Base-by-base conservation (phyloP, 2,329 filamentous ascomycete genomes). In the Clarireedia hainanense region DNA sequence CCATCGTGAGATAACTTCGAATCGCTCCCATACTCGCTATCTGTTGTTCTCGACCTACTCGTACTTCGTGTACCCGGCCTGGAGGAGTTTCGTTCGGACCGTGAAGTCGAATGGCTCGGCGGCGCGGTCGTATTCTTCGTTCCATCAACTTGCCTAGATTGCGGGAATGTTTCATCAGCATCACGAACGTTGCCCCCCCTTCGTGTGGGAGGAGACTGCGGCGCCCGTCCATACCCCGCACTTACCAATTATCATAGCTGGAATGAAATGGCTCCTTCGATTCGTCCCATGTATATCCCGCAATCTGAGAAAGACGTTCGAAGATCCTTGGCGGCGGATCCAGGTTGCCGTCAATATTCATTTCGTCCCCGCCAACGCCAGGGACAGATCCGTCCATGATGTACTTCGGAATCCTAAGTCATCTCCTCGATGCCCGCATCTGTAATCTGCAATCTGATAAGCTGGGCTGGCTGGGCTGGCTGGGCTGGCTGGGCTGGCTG, bases 171-270 rank as follows among this genome's bases (percentile, higher is more conserved):
- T 30, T 23, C 27, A 23, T 47, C 30, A 57, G 51, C 39, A 15
- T 55, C 6, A 30, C 24, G 15, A 12, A 17, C 46, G 10, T 23
- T 20, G 17, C n/a, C n/a, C n/a, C 23, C 6, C 7, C n/a, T 2
- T 20, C 47, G 12, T 50, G 5, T 15, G 5, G n/a, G 12, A 42
- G 39, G 20, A 42, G 39, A 6, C 15, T 17, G 9, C 39, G 20
- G 9, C n/a, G 20, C 20, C 20, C 15, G 14, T 42, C 17, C 23
- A 6, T n/a, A 26, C 17, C 6, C 30, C 47, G 43, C 40, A 65
- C 72, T 65, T 74, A 84, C 90, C 91, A 97, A 74, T 91, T 91
- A 70, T 95, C 90, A 72, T 96, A 96, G 65, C 85, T 89, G 50
- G 80, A 80, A 67, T 85, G 83, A 55, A 79, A 74, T 10, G 81